These are phyloP conservation scores for Sesbania bispinosa DNA, from an alignment of 306 rosid species.

Conservation along the genomic window DNA sequence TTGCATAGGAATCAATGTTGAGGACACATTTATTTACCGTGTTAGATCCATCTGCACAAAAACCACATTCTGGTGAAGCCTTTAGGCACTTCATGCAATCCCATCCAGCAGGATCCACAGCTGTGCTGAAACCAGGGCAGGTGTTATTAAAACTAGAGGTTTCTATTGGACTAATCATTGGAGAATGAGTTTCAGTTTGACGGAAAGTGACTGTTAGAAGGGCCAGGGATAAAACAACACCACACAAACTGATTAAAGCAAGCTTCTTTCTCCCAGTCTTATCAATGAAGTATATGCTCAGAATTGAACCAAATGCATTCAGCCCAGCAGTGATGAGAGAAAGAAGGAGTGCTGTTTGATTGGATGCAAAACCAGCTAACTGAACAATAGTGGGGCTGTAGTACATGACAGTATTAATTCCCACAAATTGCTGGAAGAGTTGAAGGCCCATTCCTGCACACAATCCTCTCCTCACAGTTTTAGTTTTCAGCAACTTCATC, in stretches of 20 bases:
- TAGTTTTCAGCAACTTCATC: constrained; percentile 31
- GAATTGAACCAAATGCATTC: constrained; percentile 52
- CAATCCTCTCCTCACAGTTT: constrained; percentile 50
- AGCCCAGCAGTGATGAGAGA: constrained; percentile 54
- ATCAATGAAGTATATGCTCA: constrained; percentile 63
- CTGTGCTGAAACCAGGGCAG: constrained; percentile 31
- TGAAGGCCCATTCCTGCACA: constrained; percentile 59
- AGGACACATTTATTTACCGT: background rate
- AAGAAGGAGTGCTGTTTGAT: constrained; percentile 53
- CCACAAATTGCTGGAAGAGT: constrained; percentile 59
- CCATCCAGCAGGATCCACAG: constrained; percentile 27
- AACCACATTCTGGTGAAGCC: constrained; percentile 47
- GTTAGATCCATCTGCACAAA: constrained; percentile 39
- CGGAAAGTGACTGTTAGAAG: constrained; percentile 40
- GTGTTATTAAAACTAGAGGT: constrained; percentile 31
- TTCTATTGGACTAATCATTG: constrained; percentile 24
- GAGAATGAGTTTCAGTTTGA: constrained; percentile 44
- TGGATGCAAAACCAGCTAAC: constrained; percentile 55
- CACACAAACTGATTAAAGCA: constrained; percentile 42
- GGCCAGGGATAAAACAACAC: constrained; percentile 39
- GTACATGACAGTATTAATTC: constrained; percentile 64
- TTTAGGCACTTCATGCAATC: constrained; percentile 58
- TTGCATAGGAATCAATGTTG: no score
- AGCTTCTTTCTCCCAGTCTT: constrained; percentile 60
- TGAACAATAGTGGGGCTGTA: constrained; percentile 66